Evolutionary conservation across 2,329 filamentous ascomycete species (phyloP), one percentile per base, ranked within the genome.

Genomic region (Aureobasidium sp.): DNA sequence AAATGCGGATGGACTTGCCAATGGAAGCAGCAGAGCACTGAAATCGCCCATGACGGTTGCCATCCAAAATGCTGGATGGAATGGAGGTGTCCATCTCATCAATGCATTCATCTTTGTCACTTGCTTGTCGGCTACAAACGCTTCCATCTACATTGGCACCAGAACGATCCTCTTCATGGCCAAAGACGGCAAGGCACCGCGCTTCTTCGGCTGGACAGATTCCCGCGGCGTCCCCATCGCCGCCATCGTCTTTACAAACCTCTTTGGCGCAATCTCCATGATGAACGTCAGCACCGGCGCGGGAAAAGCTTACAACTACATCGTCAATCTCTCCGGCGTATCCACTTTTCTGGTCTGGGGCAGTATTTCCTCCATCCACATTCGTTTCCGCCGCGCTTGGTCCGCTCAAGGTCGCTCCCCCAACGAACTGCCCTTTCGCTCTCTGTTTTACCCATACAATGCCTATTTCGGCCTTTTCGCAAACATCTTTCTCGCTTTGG

Each of bases 101-200:
- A 92, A 92, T 66, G 87, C 85, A 42, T 87, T 90, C 68, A 89
- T 90, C 68, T 81, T 92, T 56, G 77, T 90, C 9, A 89, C 88
- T 14, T 88, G 88, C 61, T 77, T 90, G 40, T 86, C 82, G 0
- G 87, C 88, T 19, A 82, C 87, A 67, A 92, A 92, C 74, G 85
- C 83, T 58, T 88, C 86, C 9, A 87, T 92, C 64, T 92, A 91
- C 71, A 89, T 92, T 66, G 85, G 85, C 48, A 89, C 86, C 3
- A 83, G 89, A 24, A 91, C 88, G 0, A 74, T 93, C 1, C 75
- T 91, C 0, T 91, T 85, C 75, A 89, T 92, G 84, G 87, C 87
- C 0, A 85, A 89, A 67, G 84, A 85, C 48, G 79, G 83, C 50
- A 90, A 89, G 72, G 89, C 89, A 0, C 89, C 89, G 0, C 76